Conservation (phyloP, 139 green algal species). For the Micractinium conductrix region DNA sequence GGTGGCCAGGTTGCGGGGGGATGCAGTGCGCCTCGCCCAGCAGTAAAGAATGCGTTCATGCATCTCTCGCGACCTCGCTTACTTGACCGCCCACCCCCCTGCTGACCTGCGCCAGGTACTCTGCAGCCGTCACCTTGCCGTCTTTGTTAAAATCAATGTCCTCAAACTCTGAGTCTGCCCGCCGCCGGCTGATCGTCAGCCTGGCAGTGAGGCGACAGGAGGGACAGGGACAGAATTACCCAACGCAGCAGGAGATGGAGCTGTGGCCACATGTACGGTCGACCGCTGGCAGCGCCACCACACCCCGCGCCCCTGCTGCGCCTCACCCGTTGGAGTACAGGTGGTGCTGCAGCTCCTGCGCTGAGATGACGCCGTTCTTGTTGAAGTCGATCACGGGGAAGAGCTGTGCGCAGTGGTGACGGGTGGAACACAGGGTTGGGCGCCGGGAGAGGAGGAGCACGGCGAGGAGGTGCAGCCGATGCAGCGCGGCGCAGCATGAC, state of each 20-base stretch:
- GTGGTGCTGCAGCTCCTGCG: conserved; percentile 28
- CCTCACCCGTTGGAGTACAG: conserved; percentile 25
- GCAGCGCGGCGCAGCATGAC: no score
- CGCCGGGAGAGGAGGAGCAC: neutral
- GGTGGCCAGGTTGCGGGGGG: no score
- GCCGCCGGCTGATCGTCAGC: neutral
- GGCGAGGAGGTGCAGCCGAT: neutral
- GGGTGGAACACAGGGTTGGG: neutral
- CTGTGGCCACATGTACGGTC: no score
- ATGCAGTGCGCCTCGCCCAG: no score
- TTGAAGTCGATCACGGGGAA: conserved; percentile 25
- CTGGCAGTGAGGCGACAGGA: no score
- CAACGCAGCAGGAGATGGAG: no score
- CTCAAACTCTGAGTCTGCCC: conserved; percentile 5
- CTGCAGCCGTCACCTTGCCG: neutral
- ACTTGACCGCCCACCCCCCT: neutral
- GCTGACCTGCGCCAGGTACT: neutral
- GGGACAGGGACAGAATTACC: no score
- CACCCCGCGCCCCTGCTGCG: no score
- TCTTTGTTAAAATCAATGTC: conserved; percentile 7
- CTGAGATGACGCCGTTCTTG: conserved; percentile 7
- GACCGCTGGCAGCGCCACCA: no score
- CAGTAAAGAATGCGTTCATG: no score
- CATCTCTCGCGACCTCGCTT: no score
- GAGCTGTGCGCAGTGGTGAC: neutral